These are phyloP conservation scores for Tulasnella sp. DNA, from an alignment of 768 basidiomycete genomes.

Conservation along the genomic window DNA sequence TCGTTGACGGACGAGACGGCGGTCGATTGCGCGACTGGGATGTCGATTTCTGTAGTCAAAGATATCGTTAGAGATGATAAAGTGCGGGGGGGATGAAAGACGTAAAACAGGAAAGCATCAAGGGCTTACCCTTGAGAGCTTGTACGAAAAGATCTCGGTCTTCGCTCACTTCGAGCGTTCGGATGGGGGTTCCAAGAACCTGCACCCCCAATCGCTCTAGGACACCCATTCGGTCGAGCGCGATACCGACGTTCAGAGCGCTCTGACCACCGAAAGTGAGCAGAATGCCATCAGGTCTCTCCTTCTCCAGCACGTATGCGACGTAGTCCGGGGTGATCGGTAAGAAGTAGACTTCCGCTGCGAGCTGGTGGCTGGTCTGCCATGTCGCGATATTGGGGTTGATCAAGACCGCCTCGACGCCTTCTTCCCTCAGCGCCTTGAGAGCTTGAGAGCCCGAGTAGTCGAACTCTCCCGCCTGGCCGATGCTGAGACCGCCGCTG, in stretches of 20 bases:
- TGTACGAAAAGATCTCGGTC: conserved; percentile 94
- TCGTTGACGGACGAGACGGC: conserved; percentile 95
- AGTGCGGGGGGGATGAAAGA: conserved; percentile 1
- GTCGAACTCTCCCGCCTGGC: conserved; percentile 99
- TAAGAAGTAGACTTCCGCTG: conserved; percentile 94
- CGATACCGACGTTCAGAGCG: conserved; percentile 95
- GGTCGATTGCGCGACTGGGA: conserved; percentile 91
- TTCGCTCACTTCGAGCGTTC: conserved; percentile 93
- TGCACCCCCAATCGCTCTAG: conserved; percentile 87
- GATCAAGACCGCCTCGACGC: conserved; percentile 89
- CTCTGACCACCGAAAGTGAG: conserved; percentile 98
- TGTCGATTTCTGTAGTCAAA: conserved; percentile 76
- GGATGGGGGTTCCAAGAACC: conserved; percentile 92
- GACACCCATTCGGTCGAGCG: conserved; percentile 93
- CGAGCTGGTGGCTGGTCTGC: conserved; percentile 97
- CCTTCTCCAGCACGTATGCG: conserved; percentile 97
- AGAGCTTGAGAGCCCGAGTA: conserved; percentile 99
- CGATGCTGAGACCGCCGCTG: conserved; percentile 92
- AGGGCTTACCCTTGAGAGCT: conserved; percentile 79
- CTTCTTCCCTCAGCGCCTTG: conserved; percentile 95
- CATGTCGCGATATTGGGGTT: conserved; percentile 99
- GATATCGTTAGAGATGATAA: conserved; percentile 12
- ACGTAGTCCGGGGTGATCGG: conserved; percentile 97
- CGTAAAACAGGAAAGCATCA: not conserved
- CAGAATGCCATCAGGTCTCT: conserved; percentile 93